Evolutionary conservation across 2,329 filamentous ascomycete species (phyloP), one percentile per base, ranked within the genome.

Genomic region (Aspergillus aculeatinus): DNA sequence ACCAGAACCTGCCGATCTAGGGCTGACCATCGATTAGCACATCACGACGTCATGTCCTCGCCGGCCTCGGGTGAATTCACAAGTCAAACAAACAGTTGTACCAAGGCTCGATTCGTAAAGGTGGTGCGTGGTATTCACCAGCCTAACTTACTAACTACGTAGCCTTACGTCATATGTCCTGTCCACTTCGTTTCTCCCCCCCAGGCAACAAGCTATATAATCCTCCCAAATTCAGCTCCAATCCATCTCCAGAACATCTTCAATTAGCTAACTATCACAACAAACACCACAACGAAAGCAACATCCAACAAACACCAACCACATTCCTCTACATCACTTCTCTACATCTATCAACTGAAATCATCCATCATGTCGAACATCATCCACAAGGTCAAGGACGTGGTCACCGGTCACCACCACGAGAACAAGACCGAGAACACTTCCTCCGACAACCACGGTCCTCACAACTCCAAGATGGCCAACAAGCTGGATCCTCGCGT

Each of bases 311-410:
- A 44, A 19, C 23, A 42, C n/a, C 12, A 16, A 10, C 5, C 16
- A 12, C 14, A 10, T 12, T 16, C 33, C 16, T 35, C 33, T 35
- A 16, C 33, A 7, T 21, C 9, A 9, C 10, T 16, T 16, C 5
- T 31, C 9, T 58, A 27, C 52, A n/a, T 33, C 35, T 51, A 29
- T 23, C 27, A 49, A 39, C 5, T 5, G 33, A 42, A 14, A 21
- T 23, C 35, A 58, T 23, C 4, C 75, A 74, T 58, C 57, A 81
- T 80, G 79, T 78, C 77, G 57, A 64, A 65, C 52, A 70, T 78
- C 57, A 67, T 79, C 58, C 73, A 80, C 67, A 81, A 81, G 63
- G 75, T 78, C 42, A 81, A 81, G 70, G 75, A 80, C 10, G 75
- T 69, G 61, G 52, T 81, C 54, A 65, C 63, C 47, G 67, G 73